A percentile compares a stretch with the other conserved stretches of the same genome.
Conservation (phyloP, 345 rosid species). For the Euphorbia peplus region DNA sequence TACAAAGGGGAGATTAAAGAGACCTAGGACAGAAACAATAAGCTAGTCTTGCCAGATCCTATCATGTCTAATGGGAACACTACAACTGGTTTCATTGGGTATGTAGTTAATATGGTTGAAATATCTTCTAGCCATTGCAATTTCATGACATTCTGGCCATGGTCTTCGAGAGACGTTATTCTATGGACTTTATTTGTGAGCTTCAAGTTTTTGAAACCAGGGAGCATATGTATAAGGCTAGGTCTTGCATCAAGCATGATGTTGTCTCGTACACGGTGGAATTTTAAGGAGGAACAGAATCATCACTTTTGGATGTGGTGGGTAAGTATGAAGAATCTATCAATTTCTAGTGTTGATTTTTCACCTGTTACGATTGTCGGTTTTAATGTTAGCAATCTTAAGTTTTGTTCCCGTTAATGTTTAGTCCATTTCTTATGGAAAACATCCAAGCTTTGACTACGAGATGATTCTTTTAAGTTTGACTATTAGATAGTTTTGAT, state of each 20-base stretch:
- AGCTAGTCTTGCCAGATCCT: slow-evolving; percentile 45
- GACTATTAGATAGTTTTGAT: too few relatives aligned
- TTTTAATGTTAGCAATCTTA: too few relatives aligned
- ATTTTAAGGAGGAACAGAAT: slow-evolving; percentile 44
- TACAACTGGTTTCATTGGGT: slow-evolving; percentile 54
- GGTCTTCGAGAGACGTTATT: slow-evolving; percentile 63
- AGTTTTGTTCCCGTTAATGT: too few relatives aligned
- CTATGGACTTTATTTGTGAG: slow-evolving; percentile 40
- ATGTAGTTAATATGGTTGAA: slow-evolving; percentile 62
- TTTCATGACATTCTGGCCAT: slow-evolving; percentile 29
- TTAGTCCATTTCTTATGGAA: too few relatives aligned
- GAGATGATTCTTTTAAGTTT: too few relatives aligned
- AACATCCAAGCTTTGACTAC: too few relatives aligned
- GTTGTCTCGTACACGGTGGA: slow-evolving; percentile 64
- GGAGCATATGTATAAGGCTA: slow-evolving; percentile 38
- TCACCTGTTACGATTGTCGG: too few relatives aligned
- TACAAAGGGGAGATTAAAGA: too few relatives aligned
- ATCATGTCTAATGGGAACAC: slow-evolving; percentile 29
- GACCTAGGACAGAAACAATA: too few relatives aligned
- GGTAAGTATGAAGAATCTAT: too few relatives aligned
- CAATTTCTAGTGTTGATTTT: too few relatives aligned
- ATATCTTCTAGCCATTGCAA: slow-evolving; percentile 23
- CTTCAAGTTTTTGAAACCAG: slow-evolving; percentile 60
- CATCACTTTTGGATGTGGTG: slow-evolving; percentile 38
- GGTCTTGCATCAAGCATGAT: slow-evolving; percentile 31